Evolutionary conservation across 1,284 basidiomycete genomes (phyloP), one percentile per base, ranked within the genome.

Genomic region (Pterulicium gracile): DNA sequence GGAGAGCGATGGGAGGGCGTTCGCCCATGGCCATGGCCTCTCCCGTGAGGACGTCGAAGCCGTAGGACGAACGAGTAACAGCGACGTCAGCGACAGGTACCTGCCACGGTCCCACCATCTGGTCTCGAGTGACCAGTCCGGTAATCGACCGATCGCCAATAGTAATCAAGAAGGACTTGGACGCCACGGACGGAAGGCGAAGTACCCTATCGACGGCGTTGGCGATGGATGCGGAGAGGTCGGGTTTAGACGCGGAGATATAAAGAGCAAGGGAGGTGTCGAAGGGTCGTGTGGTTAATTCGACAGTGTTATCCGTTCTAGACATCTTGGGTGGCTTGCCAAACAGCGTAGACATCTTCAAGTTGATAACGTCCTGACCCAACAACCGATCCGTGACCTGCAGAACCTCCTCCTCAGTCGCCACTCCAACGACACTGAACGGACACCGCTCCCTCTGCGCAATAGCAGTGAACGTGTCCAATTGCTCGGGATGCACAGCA

Each of bases 71-170:
- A 19, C 89, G 83, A 1, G 95, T 98, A 43, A 98, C 92, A 3
- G 95, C 94, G 40, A 98, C 95, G 55, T 99, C 95, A 14, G 96
- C 88, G 3, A 98, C 92, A 24, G 95, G 95, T 3, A 97, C 89
- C 67, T 99, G 95, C 88, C 90, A 98, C 0, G 94, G 95, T 0
- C 95, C 96, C 17, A 98, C 91, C 95, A 98, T 98, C 66, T 98
- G 95, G 62, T 99, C 95, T 44, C 96, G 80, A 5, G 88, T 82
- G 49, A 98, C 92, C 35, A 98, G 81, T 44, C 95, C 96, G 0
- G 94, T 94, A 61, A 99, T 86, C 41, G 84, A 78, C 45, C 95
- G 81, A 61, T 99, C 95, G 24, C 96, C 95, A 50, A 99, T 98
- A 43, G 96, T 98, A 65, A 98, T 95, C 45, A 99, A 75, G 81